These are phyloP conservation scores for Trichosanthes truncata DNA, from an alignment of 306 rosid species.

Conservation along the genomic window DNA sequence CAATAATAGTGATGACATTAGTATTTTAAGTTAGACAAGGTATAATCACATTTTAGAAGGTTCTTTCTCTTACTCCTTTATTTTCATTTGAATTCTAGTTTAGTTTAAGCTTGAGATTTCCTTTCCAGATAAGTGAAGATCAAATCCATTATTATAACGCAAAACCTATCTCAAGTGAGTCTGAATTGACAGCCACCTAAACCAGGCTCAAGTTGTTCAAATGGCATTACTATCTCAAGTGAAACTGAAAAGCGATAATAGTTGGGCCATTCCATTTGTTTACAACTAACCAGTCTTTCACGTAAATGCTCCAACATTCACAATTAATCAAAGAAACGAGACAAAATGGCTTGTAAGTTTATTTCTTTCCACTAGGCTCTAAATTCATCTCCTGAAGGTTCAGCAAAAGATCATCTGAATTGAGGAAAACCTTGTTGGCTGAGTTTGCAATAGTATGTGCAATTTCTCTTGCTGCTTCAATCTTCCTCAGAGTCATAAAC, in stretches of 20 bases:
- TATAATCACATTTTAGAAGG: too few species aligned
- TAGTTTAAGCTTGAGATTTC: too few species aligned
- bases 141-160: too few species aligned
- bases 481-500: slow-evolving; percentile 67
- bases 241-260: not conserved
- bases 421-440: slow-evolving; percentile 57
- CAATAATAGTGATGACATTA: too few species aligned
- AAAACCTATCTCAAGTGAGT: not conserved
- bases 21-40: too few species aligned
- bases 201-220: too few species aligned
- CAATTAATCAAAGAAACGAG: not conserved
- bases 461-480: slow-evolving; percentile 89
- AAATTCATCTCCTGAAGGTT: slow-evolving; percentile 51
- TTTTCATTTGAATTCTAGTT: too few species aligned
- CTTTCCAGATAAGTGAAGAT: too few species aligned
- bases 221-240: too few species aligned
- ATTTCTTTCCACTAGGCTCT: slow-evolving; percentile 34
- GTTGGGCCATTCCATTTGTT: not conserved
- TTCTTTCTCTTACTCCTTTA: too few species aligned
- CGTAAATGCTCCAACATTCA: slow-evolving; percentile 9
- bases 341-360: not conserved
- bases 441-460: slow-evolving; percentile 50
- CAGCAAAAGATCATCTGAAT: slow-evolving; percentile 56
- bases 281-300: not conserved
- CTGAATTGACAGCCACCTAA: too few species aligned